Conservation (phyloP, 202 grass and related monocot genomes). For the Digitaria exilis region DNA sequence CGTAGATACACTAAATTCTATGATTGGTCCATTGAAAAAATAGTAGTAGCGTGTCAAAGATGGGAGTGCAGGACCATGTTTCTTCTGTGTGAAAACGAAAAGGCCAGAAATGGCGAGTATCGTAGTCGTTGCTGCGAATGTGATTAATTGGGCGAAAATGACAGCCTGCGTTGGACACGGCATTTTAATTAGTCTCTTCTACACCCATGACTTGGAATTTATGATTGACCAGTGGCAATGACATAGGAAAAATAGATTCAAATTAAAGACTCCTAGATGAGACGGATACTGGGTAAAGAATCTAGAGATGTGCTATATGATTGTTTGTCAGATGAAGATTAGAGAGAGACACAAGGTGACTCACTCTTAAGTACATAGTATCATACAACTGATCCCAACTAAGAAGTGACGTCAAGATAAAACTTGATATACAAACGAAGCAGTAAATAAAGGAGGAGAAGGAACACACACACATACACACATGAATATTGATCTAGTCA, state of each 20-base stretch:
- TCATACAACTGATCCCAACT: too few relatives aligned
- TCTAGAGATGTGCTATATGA: background rate
- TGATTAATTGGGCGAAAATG: background rate
- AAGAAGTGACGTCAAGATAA: too few relatives aligned
- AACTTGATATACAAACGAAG: too few relatives aligned
- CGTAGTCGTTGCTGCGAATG: background rate
- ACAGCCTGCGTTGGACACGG: background rate
- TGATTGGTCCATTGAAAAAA: background rate
- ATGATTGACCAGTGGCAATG: background rate
- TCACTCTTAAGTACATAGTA: too few relatives aligned
- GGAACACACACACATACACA: too few relatives aligned
- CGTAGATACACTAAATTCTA: background rate
- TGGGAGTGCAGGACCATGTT: too few relatives aligned
- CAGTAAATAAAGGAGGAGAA: too few relatives aligned
- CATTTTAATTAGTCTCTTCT: background rate
- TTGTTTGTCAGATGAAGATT: too few relatives aligned
- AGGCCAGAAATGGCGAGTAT: background rate
- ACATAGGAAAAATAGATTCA: background rate
- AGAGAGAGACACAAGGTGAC: too few relatives aligned
- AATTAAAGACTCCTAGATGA: background rate
- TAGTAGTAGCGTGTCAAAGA: background rate
- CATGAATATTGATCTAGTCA: background rate
- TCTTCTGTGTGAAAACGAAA: background rate
- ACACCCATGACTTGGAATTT: background rate
- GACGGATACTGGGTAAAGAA: background rate